Evolutionary conservation across 306 rosid species (phyloP).

Genomic region (Sicyos baderoa): DNA sequence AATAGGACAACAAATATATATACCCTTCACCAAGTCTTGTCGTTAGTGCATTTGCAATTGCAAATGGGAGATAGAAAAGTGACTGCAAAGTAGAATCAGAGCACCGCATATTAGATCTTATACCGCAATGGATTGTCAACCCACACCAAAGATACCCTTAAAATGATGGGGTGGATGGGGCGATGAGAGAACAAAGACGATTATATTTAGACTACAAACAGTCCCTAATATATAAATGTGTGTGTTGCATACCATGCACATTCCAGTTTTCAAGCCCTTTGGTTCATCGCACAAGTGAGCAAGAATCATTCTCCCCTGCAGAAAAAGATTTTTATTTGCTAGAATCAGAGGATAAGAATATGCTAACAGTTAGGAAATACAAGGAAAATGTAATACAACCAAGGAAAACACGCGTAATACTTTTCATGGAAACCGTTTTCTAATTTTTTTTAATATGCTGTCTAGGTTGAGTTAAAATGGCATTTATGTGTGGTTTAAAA

Average conservation of each 20-base stretch:
- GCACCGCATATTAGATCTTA: not conserved
- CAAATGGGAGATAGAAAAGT: conserved; percentile 69
- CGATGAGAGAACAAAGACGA: not conserved
- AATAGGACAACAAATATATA: not conserved
- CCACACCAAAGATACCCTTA: not conserved
- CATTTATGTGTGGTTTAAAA: not conserved
- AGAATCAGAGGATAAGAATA: not conserved
- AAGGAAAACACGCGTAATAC: not conserved
- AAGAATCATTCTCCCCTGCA: conserved; percentile 94
- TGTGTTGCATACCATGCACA: conserved; percentile 80
- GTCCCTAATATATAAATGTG: not conserved
- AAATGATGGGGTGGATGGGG: not conserved
- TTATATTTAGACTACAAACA: not conserved
- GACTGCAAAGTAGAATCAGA: conserved; percentile 40
- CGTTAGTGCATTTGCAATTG: conserved; percentile 79
- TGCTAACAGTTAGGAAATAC: not conserved
- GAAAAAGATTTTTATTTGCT: conserved; percentile 18
- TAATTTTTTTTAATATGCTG: not conserved
- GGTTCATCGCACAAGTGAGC: conserved; percentile 97
- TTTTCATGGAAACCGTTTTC: not conserved
- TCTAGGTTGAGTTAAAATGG: not conserved
- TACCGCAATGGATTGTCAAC: not conserved
- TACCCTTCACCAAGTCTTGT: conserved; percentile 80
- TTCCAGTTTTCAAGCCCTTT: conserved; percentile 93
- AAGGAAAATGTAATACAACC: not conserved